These are phyloP conservation scores for Cylindricascospora bacillispora DNA, from an alignment of 1,139 yeast species.

Conservation along the genomic window DNA sequence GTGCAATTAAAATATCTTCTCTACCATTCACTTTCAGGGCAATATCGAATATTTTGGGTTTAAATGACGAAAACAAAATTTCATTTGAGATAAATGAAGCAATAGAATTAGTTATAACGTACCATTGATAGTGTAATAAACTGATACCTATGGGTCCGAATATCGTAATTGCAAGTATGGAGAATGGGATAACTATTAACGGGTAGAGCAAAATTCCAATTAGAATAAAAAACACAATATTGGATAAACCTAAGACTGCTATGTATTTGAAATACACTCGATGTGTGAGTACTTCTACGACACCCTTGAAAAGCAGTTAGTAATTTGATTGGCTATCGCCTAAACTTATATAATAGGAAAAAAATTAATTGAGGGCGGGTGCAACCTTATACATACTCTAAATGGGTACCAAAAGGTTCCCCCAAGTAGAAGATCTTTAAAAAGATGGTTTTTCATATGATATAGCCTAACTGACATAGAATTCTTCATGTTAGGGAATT, in stretches of 20 bases:
- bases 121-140: conserved; percentile 18
- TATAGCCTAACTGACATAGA: conserved; percentile 4
- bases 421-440: conserved; percentile 10
- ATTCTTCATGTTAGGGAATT: conserved; percentile 3
- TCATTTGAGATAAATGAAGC: conserved; percentile 15
- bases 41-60: conserved; percentile 18
- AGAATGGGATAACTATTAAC: conserved; percentile 14
- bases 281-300: conserved; percentile 13
- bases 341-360: too few species aligned
- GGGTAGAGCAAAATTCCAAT: conserved; percentile 16
- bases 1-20: neutral
- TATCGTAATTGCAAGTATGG: conserved; percentile 12
- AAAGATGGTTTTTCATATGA: conserved; percentile 7
- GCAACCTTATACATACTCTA: conserved; percentile 11
- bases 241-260: conserved; percentile 13
- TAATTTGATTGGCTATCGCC: conserved; percentile 1
- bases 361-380: too few species aligned
- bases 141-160: conserved; percentile 22
- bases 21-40: conserved; percentile 12
- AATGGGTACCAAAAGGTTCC: conserved; percentile 21
- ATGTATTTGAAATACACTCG: conserved; percentile 19
- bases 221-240: conserved; percentile 11
- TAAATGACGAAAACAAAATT: conserved; percentile 14
- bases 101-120: conserved; percentile 17
- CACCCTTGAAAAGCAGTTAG: conserved; percentile 12